phyloP scores from a whole-genome alignment of 768 basidiomycete genomes.

The Suillus lakei region DNA sequence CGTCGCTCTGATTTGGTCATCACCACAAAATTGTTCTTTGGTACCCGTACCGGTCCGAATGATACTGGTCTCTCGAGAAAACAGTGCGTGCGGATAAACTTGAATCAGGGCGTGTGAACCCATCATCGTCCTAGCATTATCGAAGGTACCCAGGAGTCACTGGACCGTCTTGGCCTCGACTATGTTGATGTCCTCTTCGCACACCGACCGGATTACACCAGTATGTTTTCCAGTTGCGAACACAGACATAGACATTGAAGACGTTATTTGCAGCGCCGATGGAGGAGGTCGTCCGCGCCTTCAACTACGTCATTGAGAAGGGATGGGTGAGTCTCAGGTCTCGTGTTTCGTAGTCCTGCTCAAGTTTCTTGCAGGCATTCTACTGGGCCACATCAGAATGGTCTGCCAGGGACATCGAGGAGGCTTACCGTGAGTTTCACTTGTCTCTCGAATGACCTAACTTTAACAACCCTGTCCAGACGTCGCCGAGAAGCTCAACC shows the following conservation, averaged over 20 bases:
- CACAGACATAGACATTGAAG: slow-evolving; percentile 7
- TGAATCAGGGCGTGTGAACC: neutral
- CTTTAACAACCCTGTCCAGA: slow-evolving; percentile 29
- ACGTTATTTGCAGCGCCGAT: slow-evolving; percentile 36
- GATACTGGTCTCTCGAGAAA: slow-evolving; percentile 41
- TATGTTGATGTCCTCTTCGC: slow-evolving; percentile 58
- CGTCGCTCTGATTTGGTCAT: slow-evolving; percentile 55
- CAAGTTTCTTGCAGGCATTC: slow-evolving; percentile 34
- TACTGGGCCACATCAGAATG: slow-evolving; percentile 62
- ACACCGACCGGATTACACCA: slow-evolving; percentile 50
- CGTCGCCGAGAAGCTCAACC: slow-evolving; percentile 53
- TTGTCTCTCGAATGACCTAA: neutral
- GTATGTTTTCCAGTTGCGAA: slow-evolving; percentile 22
- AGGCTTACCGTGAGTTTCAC: slow-evolving; percentile 40
- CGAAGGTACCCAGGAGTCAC: slow-evolving; percentile 56
- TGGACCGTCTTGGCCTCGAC: slow-evolving; percentile 55
- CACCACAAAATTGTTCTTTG: slow-evolving; percentile 64
- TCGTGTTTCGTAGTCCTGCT: neutral
- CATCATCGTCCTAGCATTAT: slow-evolving; percentile 44
- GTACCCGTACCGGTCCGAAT: slow-evolving; percentile 52
- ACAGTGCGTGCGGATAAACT: slow-evolving; percentile 24
- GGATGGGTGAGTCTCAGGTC: slow-evolving; percentile 41
- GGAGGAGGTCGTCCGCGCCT: slow-evolving; percentile 63
- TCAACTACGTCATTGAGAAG: slow-evolving; percentile 56
- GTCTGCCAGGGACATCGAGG: slow-evolving; percentile 54